Evolutionary conservation across 345 rosid genomes (phyloP).

Genomic region (Theobroma cacao): DNA sequence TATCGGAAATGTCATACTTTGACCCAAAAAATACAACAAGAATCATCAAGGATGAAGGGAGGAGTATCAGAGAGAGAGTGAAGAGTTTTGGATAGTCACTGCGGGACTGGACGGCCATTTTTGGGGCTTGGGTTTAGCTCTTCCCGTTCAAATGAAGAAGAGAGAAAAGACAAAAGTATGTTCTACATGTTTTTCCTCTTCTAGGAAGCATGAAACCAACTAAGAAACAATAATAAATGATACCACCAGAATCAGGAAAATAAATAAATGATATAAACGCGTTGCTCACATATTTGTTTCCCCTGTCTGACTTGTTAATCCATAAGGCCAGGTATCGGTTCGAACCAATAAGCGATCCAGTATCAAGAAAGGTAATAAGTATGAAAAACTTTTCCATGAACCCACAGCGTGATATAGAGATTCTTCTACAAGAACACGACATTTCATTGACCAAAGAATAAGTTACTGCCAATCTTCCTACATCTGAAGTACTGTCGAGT

Average conservation of each 20-base stretch:
- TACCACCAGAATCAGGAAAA: slow-evolving; percentile 33
- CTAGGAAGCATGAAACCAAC: too few relatives aligned
- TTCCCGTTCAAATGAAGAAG: background rate
- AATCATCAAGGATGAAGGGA: slow-evolving; percentile 37
- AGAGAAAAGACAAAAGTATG: background rate
- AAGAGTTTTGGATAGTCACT: slow-evolving; percentile 34
- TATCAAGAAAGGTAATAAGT: slow-evolving; percentile 29
- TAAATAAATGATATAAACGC: slow-evolving; percentile 46
- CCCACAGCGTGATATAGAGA: slow-evolving; percentile 19
- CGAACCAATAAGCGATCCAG: slow-evolving; percentile 29
- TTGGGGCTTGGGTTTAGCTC: background rate
- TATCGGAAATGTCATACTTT: background rate
- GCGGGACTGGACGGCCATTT: slow-evolving; percentile 38
- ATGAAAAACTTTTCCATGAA: slow-evolving; percentile 20
- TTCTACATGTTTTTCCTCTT: too few relatives aligned
- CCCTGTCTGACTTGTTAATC: slow-evolving; percentile 52
- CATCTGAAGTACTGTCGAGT: slow-evolving; percentile 59
- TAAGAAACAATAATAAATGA: too few relatives aligned
- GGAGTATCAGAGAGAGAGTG: slow-evolving; percentile 34
- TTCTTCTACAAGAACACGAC: slow-evolving; percentile 33
- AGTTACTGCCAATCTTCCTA: slow-evolving; percentile 54
- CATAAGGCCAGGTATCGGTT: slow-evolving; percentile 51
- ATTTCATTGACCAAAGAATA: slow-evolving; percentile 58
- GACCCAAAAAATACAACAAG: slow-evolving; percentile 32
- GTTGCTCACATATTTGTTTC: slow-evolving; percentile 57